Evolutionary conservation across 140 eudicot species (phyloP).

Genomic region (Erigeron philadelphicus): DNA sequence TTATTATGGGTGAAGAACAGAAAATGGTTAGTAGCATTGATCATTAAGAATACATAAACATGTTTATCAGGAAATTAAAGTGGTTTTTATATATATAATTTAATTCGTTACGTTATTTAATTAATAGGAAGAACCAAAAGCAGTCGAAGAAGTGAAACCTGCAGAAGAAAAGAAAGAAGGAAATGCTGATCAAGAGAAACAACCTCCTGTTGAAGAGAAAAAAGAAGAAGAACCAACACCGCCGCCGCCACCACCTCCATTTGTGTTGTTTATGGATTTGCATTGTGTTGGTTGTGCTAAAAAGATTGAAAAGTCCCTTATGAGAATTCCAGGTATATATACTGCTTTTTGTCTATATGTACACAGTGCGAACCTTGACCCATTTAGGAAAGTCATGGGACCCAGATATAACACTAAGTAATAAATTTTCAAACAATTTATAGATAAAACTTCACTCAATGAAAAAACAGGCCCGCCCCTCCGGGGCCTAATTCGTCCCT

Average conservation of each 20-base stretch:
- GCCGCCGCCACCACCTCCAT: constrained; percentile 59
- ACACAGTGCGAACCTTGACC: too few relatives aligned
- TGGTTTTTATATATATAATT: constrained; percentile 6
- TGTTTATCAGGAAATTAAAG: background rate
- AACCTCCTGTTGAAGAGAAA: constrained; percentile 37
- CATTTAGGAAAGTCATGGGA: too few relatives aligned
- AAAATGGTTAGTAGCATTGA: constrained; percentile 46
- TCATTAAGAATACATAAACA: background rate
- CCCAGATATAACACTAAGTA: too few relatives aligned
- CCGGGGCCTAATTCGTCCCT: too few relatives aligned
- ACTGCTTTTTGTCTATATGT: background rate
- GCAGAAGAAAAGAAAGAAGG: constrained; percentile 52
- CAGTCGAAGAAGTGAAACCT: constrained; percentile 42
- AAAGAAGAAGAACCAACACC: constrained; percentile 51
- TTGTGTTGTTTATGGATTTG: constrained; percentile 67
- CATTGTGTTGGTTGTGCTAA: constrained; percentile 94
- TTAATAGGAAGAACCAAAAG: constrained; percentile 30
- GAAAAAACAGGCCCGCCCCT: too few relatives aligned
- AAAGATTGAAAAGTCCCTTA: constrained; percentile 63
- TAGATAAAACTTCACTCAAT: too few relatives aligned
- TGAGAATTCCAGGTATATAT: constrained; percentile 54
- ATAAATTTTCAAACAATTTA: too few relatives aligned
- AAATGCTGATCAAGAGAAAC: constrained; percentile 35
- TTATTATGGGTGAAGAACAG: constrained; percentile 76
- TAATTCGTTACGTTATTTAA: background rate